A percentile compares a stretch with the other conserved stretches of the same genome.
Conservation (phyloP, 108 stramenopile species). For the Pelagomonas calceolata region DNA sequence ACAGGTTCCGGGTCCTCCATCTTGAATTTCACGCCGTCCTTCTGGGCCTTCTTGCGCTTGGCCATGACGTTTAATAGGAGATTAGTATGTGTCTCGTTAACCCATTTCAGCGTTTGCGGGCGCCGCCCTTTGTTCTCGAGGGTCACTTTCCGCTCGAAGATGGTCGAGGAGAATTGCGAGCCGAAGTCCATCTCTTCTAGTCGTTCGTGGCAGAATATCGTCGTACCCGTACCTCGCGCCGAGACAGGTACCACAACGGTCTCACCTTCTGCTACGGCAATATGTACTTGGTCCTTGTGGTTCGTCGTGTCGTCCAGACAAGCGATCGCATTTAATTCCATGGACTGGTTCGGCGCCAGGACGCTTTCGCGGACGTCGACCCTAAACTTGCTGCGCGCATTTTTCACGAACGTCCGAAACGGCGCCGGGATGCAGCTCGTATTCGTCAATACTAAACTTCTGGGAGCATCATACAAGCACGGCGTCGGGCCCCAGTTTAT, state of each 20-base stretch:
- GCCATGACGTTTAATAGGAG: conserved; percentile 2
- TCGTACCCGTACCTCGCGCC: conserved; percentile 39
- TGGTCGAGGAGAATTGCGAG: conserved; percentile 28
- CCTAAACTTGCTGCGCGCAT: conserved; percentile 38
- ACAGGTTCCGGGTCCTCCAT: background rate
- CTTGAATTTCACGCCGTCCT: background rate
- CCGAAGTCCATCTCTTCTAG: conserved; percentile 38
- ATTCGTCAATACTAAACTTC: conserved; percentile 30
- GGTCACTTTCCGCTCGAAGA: conserved; percentile 33
- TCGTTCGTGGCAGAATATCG: conserved; percentile 42
- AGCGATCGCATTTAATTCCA: conserved; percentile 30
- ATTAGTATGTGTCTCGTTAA: conserved; percentile 36
- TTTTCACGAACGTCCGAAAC: conserved; percentile 38
- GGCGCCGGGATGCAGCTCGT: conserved; percentile 37
- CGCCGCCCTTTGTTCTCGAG: conserved; percentile 58
- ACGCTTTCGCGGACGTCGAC: conserved; percentile 42
- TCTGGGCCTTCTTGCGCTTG: background rate
- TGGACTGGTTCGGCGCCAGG: conserved; percentile 34
- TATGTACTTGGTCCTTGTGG: conserved; percentile 44
- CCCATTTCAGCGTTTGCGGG: conserved; percentile 40
- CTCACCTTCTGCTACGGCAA: conserved; percentile 49
- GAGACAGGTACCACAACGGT: conserved; percentile 21
- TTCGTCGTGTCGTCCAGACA: conserved; percentile 40
- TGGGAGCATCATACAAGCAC: conserved; percentile 30
- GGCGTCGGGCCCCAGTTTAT: conserved; percentile 42